Evolutionary conservation across 192 early-diverging fungal genomes (phyloP), one percentile per base, ranked within the genome.

Genomic region (Coemansia sp.): DNA sequence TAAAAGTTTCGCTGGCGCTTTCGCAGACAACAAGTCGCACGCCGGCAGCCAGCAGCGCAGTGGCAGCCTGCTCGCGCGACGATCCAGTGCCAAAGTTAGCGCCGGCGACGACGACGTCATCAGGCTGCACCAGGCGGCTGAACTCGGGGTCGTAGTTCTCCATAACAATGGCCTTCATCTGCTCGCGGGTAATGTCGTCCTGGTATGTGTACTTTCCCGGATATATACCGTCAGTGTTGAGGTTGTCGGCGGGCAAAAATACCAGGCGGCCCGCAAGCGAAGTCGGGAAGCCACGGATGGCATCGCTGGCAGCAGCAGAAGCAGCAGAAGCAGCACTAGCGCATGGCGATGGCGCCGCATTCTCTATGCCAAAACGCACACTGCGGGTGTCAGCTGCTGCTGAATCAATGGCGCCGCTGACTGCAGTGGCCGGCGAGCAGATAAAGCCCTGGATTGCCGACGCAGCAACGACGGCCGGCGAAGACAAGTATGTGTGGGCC

Each of bases 151-250:
- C 97, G 73, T 99, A 99, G 75, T 99, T 99, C 73, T 96, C 93
- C 97, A 99, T 99, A 48, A 92, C 97, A 1, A 99, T 94, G 72
- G 90, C 82, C 48, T 87, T 87, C 97, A 98, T 98, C 27, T 88
- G 84, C 53, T 93, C 93, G 6, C 87, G 84, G 8, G 88, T 85
- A 71, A 99, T 87, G 64, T 97, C 94, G 71, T 99, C 97, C 67
- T 93, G 89, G 70, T 99, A 99, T 3, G 95, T 99, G 83, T 97
- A 99, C 70, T 95, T 96, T 43, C 97, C 96, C 5, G 97, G 93
- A 67, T 99, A 99, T 59, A 97, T 97, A 35, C 93, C 97, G 81
- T 99, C 97, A 7, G 97, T 99, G 83, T 97, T 97, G 58, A 99
- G 84, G 76, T 99, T 99, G 84, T 99, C 95, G 6, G 87, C 87